Base-by-base conservation (phyloP, 1,284 basidiomycete genomes). In the Coniophora puteana region DNA sequence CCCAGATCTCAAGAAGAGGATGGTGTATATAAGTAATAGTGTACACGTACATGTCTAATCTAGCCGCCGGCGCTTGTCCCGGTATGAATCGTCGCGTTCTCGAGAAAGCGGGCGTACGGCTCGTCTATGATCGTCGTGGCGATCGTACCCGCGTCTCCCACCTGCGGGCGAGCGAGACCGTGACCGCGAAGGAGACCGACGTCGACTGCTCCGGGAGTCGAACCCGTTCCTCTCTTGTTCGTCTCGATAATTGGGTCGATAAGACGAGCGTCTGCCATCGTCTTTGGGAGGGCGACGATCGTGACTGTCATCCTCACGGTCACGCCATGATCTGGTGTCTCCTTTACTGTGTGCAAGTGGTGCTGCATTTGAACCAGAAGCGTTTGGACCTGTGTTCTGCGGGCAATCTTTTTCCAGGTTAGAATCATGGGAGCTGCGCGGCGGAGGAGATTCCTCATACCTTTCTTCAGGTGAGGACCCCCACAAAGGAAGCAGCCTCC, bases 401-500 rank as follows among this genome's bases (percentile, higher is more conserved):
- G 86, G 87, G 57, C 86, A 89, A 53, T 89, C 86, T 89, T 21
- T 11, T 7, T n/a, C n/a, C n/a, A n/a, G n/a, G n/a, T n/a, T n/a
- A n/a, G n/a, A n/a, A n/a, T 32, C 21, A 33, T 28, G 34, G 38
- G n/a, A n/a, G n/a, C n/a, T n/a, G n/a, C n/a, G n/a, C 24, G 16
- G 21, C 10, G 17, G 4, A 14, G n/a, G 29, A 28, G 40, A 14
- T 14, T 3, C 35, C n/a, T 24, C 66, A 28, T 48, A 86, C 89
- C 89, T 74, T 87, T 89, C 60, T 91, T 91, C 32, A 92, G 63
- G 71, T 95, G 92, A 6, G 89, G 86, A 0, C 92, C 92, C 14
- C 92, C 91, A 58, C 94, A 98, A 36, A 80, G 62, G 72, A 94
- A 98, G 61, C 95, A 98, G 1, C 89, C 90, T 11, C 74, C 74